Base-by-base conservation (phyloP, 2,329 filamentous ascomycete genomes). In the Xylaria sp. region DNA sequence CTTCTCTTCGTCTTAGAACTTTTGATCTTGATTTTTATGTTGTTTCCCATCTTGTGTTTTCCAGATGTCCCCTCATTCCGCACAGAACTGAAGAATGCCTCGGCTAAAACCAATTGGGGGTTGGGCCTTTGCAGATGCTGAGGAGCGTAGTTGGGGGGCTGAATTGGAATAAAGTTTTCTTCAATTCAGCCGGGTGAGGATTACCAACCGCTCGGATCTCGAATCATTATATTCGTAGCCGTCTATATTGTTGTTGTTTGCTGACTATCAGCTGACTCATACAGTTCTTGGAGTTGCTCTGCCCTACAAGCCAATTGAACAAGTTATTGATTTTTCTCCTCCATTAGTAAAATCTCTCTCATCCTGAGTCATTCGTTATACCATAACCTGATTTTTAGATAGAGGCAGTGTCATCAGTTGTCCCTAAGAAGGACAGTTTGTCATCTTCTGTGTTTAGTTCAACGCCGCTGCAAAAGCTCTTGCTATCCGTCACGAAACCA, bases 401-500 rank as follows among this genome's bases (percentile, higher is more conserved):
- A 42, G 45, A 13, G 17, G 13, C 10, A 45, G 31, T 17, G 10
- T 25, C n/a, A 5, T 17, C 17, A 36, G 20, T 17, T 3, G 5
- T 3, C 11, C 47, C 58, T 33, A 61, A 1, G 10, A 33, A 36
- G 11, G 47, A 25, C 49, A 27, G n/a, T 31, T 55, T 62, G 2
- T 56, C 60, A 50, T 56, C 22, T 5, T 39, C 39, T 27, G 27
- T 47, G 15, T 25, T 20, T 13, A 54, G n/a, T 31, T 31, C 31
- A 31, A 9, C 20, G 15, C 58, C 62, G 5, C 68, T 54, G 51
- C 53, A 61, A 49, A 73, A 66, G 27, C 50, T 62, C 51, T 66
- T 66, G 42, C 70, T 74, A 42, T 74, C 67, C 3, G 68, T 60
- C 3, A 74, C 72, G 45, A 73, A 72, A 3, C 71, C 71, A 38